phyloP scores from a whole-genome alignment of 805 yeast genomes.

The Ogataea sp. region DNA sequence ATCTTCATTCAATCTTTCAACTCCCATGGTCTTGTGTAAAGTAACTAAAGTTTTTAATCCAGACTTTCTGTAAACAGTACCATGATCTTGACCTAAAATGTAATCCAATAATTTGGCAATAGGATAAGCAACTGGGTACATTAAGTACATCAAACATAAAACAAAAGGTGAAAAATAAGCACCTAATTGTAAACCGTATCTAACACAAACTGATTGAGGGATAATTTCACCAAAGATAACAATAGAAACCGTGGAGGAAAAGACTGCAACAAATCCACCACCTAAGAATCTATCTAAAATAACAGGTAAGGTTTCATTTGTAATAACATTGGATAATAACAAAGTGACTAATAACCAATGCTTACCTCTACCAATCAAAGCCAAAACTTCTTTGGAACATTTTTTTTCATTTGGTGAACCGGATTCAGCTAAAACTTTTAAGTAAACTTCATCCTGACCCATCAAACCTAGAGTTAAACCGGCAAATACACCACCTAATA shows the following conservation, averaged over 20 bases:
- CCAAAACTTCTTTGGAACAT: slow-evolving; percentile 64
- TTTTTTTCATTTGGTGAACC: slow-evolving; percentile 67
- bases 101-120: slow-evolving; percentile 73
- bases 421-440: slow-evolving; percentile 82
- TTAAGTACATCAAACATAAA: slow-evolving; percentile 68
- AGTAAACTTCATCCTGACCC: slow-evolving; percentile 97
- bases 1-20: slow-evolving; percentile 85
- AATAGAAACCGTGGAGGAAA: slow-evolving; percentile 84
- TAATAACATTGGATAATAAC: slow-evolving; percentile 77
- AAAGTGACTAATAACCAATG: slow-evolving; percentile 95
- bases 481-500: slow-evolving; percentile 86
- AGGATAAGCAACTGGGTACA: slow-evolving; percentile 93
- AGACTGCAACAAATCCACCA: slow-evolving; percentile 97
- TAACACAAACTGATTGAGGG: slow-evolving; percentile 88
- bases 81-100: slow-evolving; percentile 90
- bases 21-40: slow-evolving; percentile 90
- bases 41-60: slow-evolving; percentile 93
- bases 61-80: slow-evolving; percentile 85
- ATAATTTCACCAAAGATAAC: slow-evolving; percentile 95
- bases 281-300: slow-evolving; percentile 89
- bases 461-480: slow-evolving; percentile 90
- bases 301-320: slow-evolving; percentile 91
- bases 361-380: slow-evolving; percentile 71
- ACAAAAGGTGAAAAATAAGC: slow-evolving; percentile 89
- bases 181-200: slow-evolving; percentile 89